Conservation (phyloP, 2,329 filamentous ascomycete species). For the Pleoardoris graminearum region DNA sequence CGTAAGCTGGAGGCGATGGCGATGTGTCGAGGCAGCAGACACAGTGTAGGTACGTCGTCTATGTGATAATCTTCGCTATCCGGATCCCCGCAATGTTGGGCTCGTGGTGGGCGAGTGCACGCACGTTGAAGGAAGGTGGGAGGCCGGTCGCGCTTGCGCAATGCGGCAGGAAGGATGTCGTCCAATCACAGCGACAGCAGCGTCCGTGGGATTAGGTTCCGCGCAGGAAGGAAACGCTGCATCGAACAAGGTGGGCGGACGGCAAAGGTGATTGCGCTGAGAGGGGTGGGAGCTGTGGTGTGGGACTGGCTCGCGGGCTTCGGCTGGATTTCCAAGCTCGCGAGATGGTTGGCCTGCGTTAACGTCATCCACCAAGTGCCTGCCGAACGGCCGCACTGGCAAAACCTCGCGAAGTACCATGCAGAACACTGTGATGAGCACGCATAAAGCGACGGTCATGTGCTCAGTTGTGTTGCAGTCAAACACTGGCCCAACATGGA, state of each 20-base stretch:
- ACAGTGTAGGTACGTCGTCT: neutral
- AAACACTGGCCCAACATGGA: neutral
- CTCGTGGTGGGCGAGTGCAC: neutral
- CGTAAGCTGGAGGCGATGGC: neutral
- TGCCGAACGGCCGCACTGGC: neutral
- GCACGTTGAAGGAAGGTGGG: constrained; percentile 18
- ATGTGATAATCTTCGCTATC: neutral
- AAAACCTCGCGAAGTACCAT: neutral
- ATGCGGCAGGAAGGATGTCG: constrained; percentile 3
- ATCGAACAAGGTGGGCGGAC: neutral
- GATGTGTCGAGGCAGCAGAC: neutral
- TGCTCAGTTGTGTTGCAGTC: neutral
- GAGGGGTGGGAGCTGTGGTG: neutral
- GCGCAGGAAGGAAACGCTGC: neutral
- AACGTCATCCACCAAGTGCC: neutral
- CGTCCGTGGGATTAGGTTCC: neutral
- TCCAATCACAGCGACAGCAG: neutral
- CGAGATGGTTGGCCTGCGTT: constrained; percentile 2
- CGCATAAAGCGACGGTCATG: constrained; percentile 6
- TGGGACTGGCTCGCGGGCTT: neutral
- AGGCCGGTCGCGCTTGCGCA: constrained; percentile 18
- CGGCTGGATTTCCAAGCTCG: constrained; percentile 1
- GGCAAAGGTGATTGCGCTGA: neutral
- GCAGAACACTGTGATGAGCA: constrained; percentile 2
- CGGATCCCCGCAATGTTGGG: constrained; percentile 3